A percentile compares a stretch with the other conserved stretches of the same genome.
Evolutionary conservation across 371 early-diverging fungal species (phyloP).

Genomic region (Mortierella sp.): DNA sequence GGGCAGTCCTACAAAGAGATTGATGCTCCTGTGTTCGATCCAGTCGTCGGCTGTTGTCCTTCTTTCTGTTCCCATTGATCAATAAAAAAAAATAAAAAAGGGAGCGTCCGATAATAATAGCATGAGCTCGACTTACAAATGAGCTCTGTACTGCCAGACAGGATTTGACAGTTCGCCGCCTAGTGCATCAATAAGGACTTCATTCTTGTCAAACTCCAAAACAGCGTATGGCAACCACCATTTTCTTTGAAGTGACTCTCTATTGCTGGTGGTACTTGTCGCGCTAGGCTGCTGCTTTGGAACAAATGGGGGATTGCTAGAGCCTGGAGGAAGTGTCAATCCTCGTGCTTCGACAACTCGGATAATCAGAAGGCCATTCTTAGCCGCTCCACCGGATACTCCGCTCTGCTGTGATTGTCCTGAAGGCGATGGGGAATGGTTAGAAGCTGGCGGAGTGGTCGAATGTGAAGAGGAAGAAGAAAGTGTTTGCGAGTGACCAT

Average conservation of each 20-base stretch:
- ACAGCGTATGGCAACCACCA: constrained; percentile 91
- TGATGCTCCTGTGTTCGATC: constrained; percentile 5
- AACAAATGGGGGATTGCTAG: constrained; percentile 59
- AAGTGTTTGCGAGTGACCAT: constrained; percentile 35
- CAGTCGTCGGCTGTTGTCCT: constrained; percentile 3
- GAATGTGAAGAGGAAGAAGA: constrained; percentile 33
- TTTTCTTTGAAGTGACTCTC: constrained; percentile 80
- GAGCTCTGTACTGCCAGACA: constrained; percentile 87
- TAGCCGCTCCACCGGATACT: constrained; percentile 22
- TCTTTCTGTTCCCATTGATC: constrained; percentile 1
- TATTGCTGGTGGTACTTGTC: constrained; percentile 62
- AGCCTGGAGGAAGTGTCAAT: constrained; percentile 69
- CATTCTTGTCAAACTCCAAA: constrained; percentile 95
- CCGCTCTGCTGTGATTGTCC: constrained; percentile 23
- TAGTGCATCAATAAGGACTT: constrained; percentile 85
- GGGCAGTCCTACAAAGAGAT: not conserved
- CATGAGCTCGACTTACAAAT: constrained; percentile 79
- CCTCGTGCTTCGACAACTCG: constrained; percentile 87
- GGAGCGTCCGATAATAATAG: constrained; percentile 18
- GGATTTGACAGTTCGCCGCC: constrained; percentile 83
- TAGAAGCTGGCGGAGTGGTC: constrained; percentile 19
- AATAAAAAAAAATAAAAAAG: constrained; percentile 21
- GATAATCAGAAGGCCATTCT: constrained; percentile 78
- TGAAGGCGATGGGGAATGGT: constrained; percentile 29
- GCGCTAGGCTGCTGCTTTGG: constrained; percentile 57